Evolutionary conservation across 495 filamentous ascomycete genomes (phyloP), one percentile per base, ranked within the genome.

Genomic region (Neurospora sp.): DNA sequence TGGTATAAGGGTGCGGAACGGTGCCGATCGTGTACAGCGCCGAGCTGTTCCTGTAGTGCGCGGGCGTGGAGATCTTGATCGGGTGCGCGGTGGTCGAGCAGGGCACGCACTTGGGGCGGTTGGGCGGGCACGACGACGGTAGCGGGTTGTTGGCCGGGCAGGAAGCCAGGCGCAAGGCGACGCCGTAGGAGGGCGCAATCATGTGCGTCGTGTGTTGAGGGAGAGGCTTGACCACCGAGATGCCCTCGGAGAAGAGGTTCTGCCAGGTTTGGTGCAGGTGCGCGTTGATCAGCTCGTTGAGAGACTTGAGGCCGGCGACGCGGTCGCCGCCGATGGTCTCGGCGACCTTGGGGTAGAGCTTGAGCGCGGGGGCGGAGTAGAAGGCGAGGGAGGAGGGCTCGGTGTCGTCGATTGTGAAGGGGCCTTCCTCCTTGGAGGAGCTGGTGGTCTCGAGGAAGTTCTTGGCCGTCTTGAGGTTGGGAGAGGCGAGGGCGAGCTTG

Each of bases 251-350:
- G 84, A 94, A 98, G n/a, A 84, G 84, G 77, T 90, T 92, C 73
- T 95, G 93, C 85, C 94, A 97, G 69, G 90, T 93, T 69, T 86
- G 89, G 78, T 98, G 96, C 12, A 98, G 88, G 79, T 99, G 96
- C 1, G 90, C 86, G 78, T 92, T 93, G 76, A 98, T 93, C 69
- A 99, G 88, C 27, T 89, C 80, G 41, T 90, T 90, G 59, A 98
- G 86, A 39, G 84, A 80, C 71, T 83, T 80, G 46, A 93, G 84
- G 11, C 91, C 92, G 23, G 85, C 82, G 8, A 86, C 85, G 23
- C 86, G 85, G 66, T 83, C 83, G n/a, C 81, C 79, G 27, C 80
- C 73, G 42, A 91, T 84, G 54, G 91, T 90, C 71, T 91, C 87
- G 2, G 86, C 86, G 31, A 97, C 84, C 14, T 87, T 81, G 42